phyloP scores from a whole-genome alignment of 352 stramenopile genomes.

The Phytophthora capsici region DNA sequence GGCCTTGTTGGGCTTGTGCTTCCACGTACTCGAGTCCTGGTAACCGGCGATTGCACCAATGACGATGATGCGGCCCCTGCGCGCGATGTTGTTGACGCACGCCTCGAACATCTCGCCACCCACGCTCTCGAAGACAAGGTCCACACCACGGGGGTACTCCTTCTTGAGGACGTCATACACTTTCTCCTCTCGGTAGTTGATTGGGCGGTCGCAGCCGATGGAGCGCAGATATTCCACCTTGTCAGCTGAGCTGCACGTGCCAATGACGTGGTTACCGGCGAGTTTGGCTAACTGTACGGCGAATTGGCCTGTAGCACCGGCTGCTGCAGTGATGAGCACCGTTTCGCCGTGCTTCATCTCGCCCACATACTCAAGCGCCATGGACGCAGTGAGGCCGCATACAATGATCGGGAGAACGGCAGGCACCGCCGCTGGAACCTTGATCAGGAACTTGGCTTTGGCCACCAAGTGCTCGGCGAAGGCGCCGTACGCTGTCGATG shows the following conservation, averaged over 20 bases:
- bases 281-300: conserved; percentile 88
- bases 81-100: conserved; percentile 63
- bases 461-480: conserved; percentile 62
- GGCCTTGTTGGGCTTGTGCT: conserved; percentile 35
- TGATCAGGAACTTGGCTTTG: conserved; percentile 39
- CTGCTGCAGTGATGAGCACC: conserved; percentile 64
- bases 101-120: conserved; percentile 60
- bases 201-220: conserved; percentile 76
- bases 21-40: conserved; percentile 47
- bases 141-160: conserved; percentile 70
- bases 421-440: conserved; percentile 33
- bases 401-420: conserved; percentile 54
- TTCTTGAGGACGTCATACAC: conserved; percentile 63
- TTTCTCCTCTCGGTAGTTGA: conserved; percentile 88
- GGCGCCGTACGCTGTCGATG: conserved; percentile 43
- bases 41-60: conserved; percentile 66
- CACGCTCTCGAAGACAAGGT: conserved; percentile 75
- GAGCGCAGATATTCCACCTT: conserved; percentile 84
- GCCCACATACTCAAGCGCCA: conserved; percentile 58
- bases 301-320: conserved; percentile 85
- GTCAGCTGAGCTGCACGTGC: conserved; percentile 82
- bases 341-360: conserved; percentile 69
- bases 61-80: conserved; percentile 63
- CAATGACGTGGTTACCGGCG: conserved; percentile 80
- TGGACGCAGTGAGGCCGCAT: conserved; percentile 52